phyloP scores from a whole-genome alignment of 257 asterid genomes.

The Nicotiana otophora region DNA sequence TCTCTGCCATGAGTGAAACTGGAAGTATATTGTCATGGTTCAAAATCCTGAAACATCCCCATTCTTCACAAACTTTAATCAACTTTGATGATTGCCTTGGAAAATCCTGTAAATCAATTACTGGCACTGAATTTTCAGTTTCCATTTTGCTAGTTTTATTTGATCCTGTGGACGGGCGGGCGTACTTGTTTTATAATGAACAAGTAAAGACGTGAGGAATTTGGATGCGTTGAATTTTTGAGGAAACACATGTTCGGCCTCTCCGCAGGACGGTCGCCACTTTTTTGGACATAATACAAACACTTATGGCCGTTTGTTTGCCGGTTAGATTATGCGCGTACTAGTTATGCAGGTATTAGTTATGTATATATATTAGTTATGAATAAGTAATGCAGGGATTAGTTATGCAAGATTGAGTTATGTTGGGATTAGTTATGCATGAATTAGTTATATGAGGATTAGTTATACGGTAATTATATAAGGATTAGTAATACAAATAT shows the following conservation, averaged over 20 bases:
- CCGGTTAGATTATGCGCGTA: no score
- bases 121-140: constrained; percentile 21
- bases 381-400: no score
- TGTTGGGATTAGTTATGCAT: no score
- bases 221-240: background rate
- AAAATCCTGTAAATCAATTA: constrained; percentile 35
- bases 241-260: background rate
- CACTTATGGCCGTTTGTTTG: no score
- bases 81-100: constrained; percentile 21
- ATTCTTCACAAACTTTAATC: constrained; percentile 33
- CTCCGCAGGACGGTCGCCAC: background rate
- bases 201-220: background rate
- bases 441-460: no score
- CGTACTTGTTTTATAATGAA: background rate
- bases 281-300: background rate
- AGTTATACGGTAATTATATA: no score
- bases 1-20: constrained; percentile 39
- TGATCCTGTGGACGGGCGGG: no score
- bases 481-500: no score
- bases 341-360: no score
- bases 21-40: constrained; percentile 26
- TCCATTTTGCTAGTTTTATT: background rate
- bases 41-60: constrained; percentile 37
- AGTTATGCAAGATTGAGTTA: no score
- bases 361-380: no score